Conservation (phyloP, 176 grass and related monocot genomes). For the Elaeis guineensis region DNA sequence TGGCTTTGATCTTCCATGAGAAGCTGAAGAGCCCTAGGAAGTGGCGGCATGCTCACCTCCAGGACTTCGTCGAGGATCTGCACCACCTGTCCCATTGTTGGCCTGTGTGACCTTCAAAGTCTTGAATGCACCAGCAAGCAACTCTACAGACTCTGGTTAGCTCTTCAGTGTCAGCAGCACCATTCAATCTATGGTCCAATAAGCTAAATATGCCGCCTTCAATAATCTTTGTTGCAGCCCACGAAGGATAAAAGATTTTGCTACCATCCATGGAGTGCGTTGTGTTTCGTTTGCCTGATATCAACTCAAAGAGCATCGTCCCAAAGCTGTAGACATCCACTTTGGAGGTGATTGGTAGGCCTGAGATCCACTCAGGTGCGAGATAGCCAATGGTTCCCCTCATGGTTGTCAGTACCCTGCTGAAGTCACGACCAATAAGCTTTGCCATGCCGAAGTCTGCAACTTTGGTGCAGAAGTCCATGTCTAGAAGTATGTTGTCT, state of each 20-base stretch:
- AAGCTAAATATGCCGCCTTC: too few species aligned
- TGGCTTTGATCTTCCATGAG: neutral
- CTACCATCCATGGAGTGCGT: neutral
- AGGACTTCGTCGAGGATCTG: slow-evolving; percentile 12
- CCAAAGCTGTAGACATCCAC: slow-evolving; percentile 32
- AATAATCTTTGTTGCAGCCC: too few species aligned
- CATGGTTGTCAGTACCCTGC: too few species aligned
- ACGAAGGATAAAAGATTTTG: neutral
- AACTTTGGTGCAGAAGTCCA: slow-evolving; percentile 8
- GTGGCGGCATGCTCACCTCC: slow-evolving; percentile 15
- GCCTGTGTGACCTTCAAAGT: too few species aligned
- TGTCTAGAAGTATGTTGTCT: slow-evolving; percentile 33
- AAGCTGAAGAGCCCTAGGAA: slow-evolving; percentile 4
- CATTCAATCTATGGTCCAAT: too few species aligned
- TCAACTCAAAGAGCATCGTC: slow-evolving; percentile 35
- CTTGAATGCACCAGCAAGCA: too few species aligned
- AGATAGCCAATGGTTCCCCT: too few species aligned
- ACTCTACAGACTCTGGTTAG: too few species aligned
- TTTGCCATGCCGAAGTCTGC: slow-evolving; percentile 47
- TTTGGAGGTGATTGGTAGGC: too few species aligned
- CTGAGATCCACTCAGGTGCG: too few species aligned
- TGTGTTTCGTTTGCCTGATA: slow-evolving; percentile 19
- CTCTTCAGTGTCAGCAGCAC: too few species aligned
- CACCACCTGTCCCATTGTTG: too few species aligned
- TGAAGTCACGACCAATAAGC: slow-evolving; percentile 27